phyloP scores from a whole-genome alignment of 306 rosid species.

The Psophocarpus tetragonolobus region DNA sequence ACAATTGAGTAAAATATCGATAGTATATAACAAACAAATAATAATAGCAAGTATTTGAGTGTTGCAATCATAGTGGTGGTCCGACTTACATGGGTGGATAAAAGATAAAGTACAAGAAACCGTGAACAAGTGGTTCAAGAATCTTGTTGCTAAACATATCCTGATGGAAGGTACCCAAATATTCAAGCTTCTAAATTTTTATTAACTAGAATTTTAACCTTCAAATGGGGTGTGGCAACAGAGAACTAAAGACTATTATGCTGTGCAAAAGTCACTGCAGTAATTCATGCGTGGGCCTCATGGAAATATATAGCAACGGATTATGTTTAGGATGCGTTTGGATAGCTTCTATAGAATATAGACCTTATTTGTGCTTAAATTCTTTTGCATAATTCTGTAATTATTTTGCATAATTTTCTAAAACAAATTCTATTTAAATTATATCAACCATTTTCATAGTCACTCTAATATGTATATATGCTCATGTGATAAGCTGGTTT shows the following conservation, averaged over 20 bases:
- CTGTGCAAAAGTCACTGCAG: not conserved
- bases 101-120: conserved; percentile 25
- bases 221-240: not conserved
- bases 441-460: not conserved
- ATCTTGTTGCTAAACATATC: conserved; percentile 27
- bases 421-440: not conserved
- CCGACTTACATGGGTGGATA: conserved; percentile 29
- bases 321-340: not conserved
- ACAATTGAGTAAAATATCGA: not conserved
- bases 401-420: not conserved
- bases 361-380: not conserved
- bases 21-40: not conserved
- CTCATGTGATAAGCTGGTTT: not conserved
- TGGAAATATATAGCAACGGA: not conserved
- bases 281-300: not conserved
- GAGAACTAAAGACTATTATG: not conserved
- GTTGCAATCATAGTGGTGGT: conserved; percentile 30
- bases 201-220: conserved; percentile 12
- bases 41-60: not conserved
- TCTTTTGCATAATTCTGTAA: not conserved
- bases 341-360: not conserved
- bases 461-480: not conserved
- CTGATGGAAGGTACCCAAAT: conserved; percentile 30
- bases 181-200: conserved; percentile 9
- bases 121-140: conserved; percentile 39